Conservation (phyloP, 1,284 basidiomycete genomes). For the Tetrapyrgos nigripes region DNA sequence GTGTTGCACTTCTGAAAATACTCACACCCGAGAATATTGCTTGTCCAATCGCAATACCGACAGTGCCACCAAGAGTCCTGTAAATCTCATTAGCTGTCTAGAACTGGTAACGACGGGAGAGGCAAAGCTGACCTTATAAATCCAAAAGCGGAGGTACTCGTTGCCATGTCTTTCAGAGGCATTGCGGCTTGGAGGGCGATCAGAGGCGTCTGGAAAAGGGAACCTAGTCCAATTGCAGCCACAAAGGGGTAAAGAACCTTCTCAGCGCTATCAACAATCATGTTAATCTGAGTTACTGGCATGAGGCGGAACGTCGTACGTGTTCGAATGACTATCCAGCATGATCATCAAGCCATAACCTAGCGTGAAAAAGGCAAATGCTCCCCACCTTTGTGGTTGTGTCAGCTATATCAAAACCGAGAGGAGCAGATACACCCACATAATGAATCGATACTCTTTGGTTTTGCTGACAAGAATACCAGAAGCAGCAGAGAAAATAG, state of each 20-base stretch:
- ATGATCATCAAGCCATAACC: conserved; percentile 74
- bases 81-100: neutral
- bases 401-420: too few species aligned
- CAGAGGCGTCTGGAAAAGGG: conserved; percentile 72
- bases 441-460: conserved; percentile 67
- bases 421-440: too few species aligned
- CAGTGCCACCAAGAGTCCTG: conserved; percentile 78
- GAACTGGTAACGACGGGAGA: neutral
- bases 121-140: conserved; percentile 62
- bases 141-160: conserved; percentile 73
- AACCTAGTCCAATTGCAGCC: conserved; percentile 64
- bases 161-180: conserved; percentile 84
- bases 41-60: conserved; percentile 77
- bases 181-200: conserved; percentile 82
- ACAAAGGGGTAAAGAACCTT: conserved; percentile 69
- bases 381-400: too few species aligned
- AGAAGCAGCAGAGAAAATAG: conserved; percentile 60
- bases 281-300: conserved; percentile 1
- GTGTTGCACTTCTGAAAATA: conserved; percentile 12
- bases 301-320: conserved; percentile 40
- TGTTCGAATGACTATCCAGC: conserved; percentile 47
- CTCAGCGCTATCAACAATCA: conserved; percentile 49
- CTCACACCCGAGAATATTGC: conserved; percentile 69
- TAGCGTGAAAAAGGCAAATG: conserved; percentile 59
- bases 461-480: conserved; percentile 68